These are phyloP conservation scores for Sordaria brevicollis DNA, from an alignment of 495 filamentous ascomycete species.

Conservation along the genomic window DNA sequence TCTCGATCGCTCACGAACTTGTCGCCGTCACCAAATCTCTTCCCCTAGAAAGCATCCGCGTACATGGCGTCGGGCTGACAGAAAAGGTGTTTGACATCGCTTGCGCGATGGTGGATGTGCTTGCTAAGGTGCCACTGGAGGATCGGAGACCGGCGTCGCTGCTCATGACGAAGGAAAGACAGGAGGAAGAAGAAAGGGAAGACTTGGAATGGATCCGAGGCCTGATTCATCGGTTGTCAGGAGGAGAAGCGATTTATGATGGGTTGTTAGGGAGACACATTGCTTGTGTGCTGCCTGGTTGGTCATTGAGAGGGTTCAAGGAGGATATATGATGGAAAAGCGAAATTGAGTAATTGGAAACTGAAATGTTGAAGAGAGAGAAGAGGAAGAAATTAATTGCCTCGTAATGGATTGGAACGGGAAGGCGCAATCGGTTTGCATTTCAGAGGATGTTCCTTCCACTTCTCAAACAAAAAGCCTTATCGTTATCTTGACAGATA, in stretches of 20 bases:
- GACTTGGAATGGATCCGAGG: neutral
- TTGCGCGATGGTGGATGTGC: constrained; percentile 45
- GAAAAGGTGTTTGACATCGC: constrained; percentile 49
- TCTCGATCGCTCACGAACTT: constrained; percentile 45
- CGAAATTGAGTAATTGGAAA: too few relatives aligned
- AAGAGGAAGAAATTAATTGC: too few relatives aligned
- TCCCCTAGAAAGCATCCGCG: constrained; percentile 43
- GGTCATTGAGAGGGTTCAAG: neutral
- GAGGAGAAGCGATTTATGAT: neutral
- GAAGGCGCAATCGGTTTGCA: too few relatives aligned
- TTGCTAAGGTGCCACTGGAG: constrained; percentile 20
- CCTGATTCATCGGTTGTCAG: neutral
- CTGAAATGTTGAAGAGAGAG: too few relatives aligned
- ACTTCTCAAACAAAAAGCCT: too few relatives aligned
- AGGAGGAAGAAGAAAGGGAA: neutral
- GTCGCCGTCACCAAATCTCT: constrained; percentile 42
- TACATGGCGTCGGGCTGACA: constrained; percentile 52
- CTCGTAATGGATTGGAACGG: too few relatives aligned
- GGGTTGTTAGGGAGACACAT: neutral
- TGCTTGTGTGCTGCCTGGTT: neutral
- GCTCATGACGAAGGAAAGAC: neutral
- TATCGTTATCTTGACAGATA: too few relatives aligned
- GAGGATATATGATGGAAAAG: neutral
- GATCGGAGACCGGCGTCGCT: constrained; percentile 3
- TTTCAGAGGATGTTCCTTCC: too few relatives aligned